phyloP scores from a whole-genome alignment of 805 yeast genomes.

The Saturnispora silvae region DNA sequence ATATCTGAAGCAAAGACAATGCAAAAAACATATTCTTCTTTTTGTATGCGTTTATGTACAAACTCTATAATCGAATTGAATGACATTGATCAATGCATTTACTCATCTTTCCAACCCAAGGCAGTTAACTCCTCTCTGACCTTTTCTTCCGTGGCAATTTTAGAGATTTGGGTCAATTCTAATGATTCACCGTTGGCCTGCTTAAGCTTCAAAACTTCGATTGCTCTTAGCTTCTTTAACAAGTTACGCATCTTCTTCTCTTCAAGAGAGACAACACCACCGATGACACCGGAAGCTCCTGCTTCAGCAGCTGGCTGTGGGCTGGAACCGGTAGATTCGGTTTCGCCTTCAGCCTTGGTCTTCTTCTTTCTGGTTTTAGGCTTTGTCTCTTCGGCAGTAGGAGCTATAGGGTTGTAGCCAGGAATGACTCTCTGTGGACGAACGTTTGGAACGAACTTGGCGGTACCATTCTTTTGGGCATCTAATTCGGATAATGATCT shows the following conservation, averaged over 20 bases:
- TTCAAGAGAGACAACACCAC: slow-evolving; percentile 63
- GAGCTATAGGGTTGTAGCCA: slow-evolving; percentile 19
- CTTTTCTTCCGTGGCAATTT: slow-evolving; percentile 77
- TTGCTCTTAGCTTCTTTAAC: slow-evolving; percentile 91
- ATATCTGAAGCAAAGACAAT: too few species aligned
- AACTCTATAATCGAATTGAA: too few species aligned
- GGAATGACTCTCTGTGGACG: slow-evolving; percentile 8
- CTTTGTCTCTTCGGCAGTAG: slow-evolving; percentile 34
- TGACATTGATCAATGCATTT: too few species aligned
- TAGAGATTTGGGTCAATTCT: slow-evolving; percentile 87
- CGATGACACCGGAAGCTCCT: slow-evolving; percentile 30
- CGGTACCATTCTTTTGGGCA: slow-evolving; percentile 19
- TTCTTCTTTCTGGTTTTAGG: slow-evolving; percentile 61
- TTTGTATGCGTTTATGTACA: too few species aligned
- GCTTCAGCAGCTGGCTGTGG: slow-evolving; percentile 1
- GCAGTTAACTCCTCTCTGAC: slow-evolving; percentile 63
- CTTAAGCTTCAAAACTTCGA: slow-evolving; percentile 77
- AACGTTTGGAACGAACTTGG: slow-evolving; percentile 6
- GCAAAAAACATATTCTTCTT: too few species aligned
- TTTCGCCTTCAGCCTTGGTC: slow-evolving; percentile 25
- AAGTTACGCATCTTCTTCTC: slow-evolving; percentile 88
- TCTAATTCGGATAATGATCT: slow-evolving; percentile 54
- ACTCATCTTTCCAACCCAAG: slow-evolving; percentile 49
- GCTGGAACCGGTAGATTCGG: slow-evolving; percentile 5
- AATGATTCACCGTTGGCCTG: slow-evolving; percentile 74